A percentile compares a stretch with the other conserved stretches of the same genome.
phyloP scores from a whole-genome alignment of 768 basidiomycete genomes.

The Mycena albidolilacea region DNA sequence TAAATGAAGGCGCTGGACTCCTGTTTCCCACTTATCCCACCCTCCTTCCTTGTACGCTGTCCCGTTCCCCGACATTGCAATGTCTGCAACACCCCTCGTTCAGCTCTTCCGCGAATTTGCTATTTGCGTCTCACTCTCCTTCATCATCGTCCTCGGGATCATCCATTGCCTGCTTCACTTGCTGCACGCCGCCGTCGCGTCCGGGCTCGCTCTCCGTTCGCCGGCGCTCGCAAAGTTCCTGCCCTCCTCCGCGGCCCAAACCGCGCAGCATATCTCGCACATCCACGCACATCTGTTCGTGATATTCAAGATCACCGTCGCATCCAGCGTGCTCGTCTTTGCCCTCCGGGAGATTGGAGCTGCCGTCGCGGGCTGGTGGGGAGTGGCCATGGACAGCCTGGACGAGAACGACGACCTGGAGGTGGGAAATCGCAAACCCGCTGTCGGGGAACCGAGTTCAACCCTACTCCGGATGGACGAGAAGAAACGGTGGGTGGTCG shows the following conservation, averaged over 20 bases:
- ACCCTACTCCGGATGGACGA: neutral
- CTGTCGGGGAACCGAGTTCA: neutral
- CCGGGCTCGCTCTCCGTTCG: neutral
- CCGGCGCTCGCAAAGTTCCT: no score
- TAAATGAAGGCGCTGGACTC: neutral
- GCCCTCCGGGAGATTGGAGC: neutral
- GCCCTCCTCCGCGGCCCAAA: neutral
- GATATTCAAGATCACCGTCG: neutral
- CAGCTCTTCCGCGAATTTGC: constrained; percentile 7
- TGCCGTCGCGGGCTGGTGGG: neutral
- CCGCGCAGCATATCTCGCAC: neutral
- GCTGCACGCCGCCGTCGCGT: neutral
- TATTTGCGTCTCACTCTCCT: neutral
- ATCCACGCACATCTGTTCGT: neutral
- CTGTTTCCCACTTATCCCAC: neutral
- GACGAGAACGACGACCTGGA: neutral
- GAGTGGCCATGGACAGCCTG: neutral
- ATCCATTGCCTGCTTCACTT: constrained; percentile 2
- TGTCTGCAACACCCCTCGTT: neutral
- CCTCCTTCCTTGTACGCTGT: neutral
- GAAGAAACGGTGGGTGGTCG: neutral
- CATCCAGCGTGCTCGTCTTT: neutral
- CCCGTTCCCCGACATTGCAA: neutral
- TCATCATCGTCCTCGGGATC: constrained; percentile 7
- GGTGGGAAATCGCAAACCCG: neutral